phyloP scores from a whole-genome alignment of 129 eudicot species.

The Escallonia rubra region DNA sequence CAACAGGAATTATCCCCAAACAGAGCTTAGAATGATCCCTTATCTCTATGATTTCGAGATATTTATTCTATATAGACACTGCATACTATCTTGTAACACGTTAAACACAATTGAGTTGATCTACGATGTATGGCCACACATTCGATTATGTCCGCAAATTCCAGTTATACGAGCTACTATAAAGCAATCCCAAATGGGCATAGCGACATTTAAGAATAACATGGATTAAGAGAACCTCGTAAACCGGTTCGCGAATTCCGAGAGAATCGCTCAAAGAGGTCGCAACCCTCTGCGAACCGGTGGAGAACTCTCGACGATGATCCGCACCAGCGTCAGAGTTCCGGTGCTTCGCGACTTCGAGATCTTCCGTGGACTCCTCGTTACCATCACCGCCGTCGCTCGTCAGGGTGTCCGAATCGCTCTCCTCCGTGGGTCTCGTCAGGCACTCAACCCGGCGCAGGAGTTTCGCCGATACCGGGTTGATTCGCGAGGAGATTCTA shows the following conservation, averaged over 20 bases:
- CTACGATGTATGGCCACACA: too few relatives aligned
- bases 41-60: too few relatives aligned
- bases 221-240: conserved; percentile 47
- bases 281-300: conserved; percentile 29
- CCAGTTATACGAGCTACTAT: too few relatives aligned
- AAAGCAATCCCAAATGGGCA: too few relatives aligned
- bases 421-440: conserved; percentile 48
- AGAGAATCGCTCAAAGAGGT: conserved; percentile 40
- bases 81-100: too few relatives aligned
- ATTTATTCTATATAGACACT: too few relatives aligned
- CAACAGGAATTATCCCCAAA: too few relatives aligned
- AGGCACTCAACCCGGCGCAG: conserved; percentile 30
- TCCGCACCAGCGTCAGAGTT: conserved; percentile 18
- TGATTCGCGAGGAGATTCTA: conserved; percentile 24
- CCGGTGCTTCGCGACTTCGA: conserved; percentile 7
- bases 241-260: conserved; percentile 85
- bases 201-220: too few relatives aligned
- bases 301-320: conserved; percentile 15
- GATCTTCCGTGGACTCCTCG: background rate
- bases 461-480: conserved; percentile 20
- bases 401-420: conserved; percentile 22
- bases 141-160: too few relatives aligned
- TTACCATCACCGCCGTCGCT: conserved; percentile 31
- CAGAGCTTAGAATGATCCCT: too few relatives aligned
- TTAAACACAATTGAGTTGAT: too few relatives aligned